Evolutionary conservation across 1,139 yeast genomes (phyloP).

Genomic region (Ogataea hybrid): DNA sequence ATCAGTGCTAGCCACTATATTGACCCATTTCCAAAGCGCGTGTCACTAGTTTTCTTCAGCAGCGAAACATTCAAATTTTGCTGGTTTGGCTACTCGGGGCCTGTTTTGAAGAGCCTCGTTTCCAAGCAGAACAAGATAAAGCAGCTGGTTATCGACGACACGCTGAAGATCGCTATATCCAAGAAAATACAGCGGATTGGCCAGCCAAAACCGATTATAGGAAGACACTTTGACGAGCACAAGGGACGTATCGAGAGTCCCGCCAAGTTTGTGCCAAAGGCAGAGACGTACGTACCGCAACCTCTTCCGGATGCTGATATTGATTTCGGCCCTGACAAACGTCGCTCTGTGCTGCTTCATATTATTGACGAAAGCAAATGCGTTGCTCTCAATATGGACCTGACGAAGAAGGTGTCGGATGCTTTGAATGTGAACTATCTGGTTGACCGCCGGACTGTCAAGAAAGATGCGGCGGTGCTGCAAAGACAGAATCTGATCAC

Average conservation of each 20-base stretch:
- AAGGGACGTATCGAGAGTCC: background rate
- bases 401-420: slow-evolving; percentile 39
- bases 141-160: slow-evolving; percentile 9
- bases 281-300: background rate
- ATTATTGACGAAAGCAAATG: slow-evolving; percentile 43
- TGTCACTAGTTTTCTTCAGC: slow-evolving; percentile 8
- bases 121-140: slow-evolving; percentile 5
- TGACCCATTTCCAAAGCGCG: slow-evolving; percentile 8
- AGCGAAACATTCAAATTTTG: slow-evolving; percentile 10
- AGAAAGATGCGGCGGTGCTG: slow-evolving; percentile 39
- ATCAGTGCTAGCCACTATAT: slow-evolving; percentile 14
- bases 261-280: background rate
- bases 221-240: slow-evolving; percentile 5
- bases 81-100: slow-evolving; percentile 22
- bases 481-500: slow-evolving; percentile 31
- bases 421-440: slow-evolving; percentile 37
- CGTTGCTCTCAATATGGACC: slow-evolving; percentile 38
- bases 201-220: slow-evolving; percentile 3
- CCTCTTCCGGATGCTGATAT: slow-evolving; percentile 3
- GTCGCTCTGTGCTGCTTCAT: slow-evolving; percentile 38
- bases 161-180: slow-evolving; percentile 1
- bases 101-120: slow-evolving; percentile 5
- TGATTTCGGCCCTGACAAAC: slow-evolving; percentile 33
- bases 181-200: slow-evolving; percentile 10
- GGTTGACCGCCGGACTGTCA: slow-evolving; percentile 49